Evolutionary conservation across 2,329 filamentous ascomycete species (phyloP).

Genomic region (Phyllosticta ampelicida): DNA sequence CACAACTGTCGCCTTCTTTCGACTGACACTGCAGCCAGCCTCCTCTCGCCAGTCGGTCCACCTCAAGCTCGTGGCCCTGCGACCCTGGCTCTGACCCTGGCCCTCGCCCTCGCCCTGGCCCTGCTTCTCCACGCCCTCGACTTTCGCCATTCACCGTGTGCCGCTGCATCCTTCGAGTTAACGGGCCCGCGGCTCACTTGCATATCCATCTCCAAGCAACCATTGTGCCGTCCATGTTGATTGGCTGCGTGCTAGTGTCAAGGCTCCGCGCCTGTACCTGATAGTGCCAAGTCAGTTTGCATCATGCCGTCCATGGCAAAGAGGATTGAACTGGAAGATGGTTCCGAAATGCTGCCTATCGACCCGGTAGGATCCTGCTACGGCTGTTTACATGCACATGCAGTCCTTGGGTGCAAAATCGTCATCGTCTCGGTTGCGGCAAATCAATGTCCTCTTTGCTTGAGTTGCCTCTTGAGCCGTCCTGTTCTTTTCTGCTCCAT

Average conservation of each 20-base stretch:
- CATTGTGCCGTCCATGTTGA: neutral
- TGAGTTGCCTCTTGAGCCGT: neutral
- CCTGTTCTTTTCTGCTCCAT: neutral
- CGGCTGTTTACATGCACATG: neutral
- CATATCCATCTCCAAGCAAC: neutral
- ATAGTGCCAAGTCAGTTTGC: neutral
- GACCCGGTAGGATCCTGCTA: neutral
- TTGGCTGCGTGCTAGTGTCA: neutral
- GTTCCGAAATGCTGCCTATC: neutral
- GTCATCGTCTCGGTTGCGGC: neutral
- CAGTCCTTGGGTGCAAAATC: neutral
- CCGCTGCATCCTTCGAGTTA: neutral
- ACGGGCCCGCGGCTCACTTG: neutral
- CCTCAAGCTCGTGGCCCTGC: neutral
- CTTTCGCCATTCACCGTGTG: neutral
- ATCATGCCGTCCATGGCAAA: neutral
- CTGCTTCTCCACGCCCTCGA: neutral
- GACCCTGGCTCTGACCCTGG: too few relatives aligned
- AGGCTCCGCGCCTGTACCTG: neutral
- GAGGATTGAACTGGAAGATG: neutral
- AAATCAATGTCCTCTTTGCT: neutral
- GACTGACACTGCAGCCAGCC: neutral
- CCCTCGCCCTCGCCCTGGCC: too few relatives aligned
- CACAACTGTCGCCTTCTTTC: too few relatives aligned
- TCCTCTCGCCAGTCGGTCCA: neutral